These are phyloP conservation scores for Rhizopogon sp. DNA, from an alignment of 768 basidiomycete genomes.

Conservation along the genomic window DNA sequence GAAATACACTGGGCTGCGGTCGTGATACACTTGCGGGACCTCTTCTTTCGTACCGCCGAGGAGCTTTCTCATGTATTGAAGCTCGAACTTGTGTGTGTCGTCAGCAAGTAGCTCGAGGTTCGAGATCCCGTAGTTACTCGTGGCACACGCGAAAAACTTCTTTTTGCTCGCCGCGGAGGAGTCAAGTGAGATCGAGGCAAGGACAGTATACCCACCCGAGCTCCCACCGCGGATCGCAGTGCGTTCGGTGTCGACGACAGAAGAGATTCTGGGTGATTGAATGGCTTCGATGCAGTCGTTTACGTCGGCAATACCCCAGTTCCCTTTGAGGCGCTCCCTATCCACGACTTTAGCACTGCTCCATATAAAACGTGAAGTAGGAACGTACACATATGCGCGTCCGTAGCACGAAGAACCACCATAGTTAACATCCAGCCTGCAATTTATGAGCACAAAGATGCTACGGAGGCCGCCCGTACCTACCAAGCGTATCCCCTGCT, in stretches of 20 bases:
- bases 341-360: slow-evolving; percentile 56
- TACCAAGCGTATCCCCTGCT: slow-evolving; percentile 69
- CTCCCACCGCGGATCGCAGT: slow-evolving; percentile 68
- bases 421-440: slow-evolving; percentile 64
- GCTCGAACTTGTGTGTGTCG: slow-evolving; percentile 73
- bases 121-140: slow-evolving; percentile 64
- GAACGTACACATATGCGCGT: slow-evolving; percentile 48
- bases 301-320: slow-evolving; percentile 76
- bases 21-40: slow-evolving; percentile 52
- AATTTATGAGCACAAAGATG: neutral
- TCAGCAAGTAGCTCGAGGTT: slow-evolving; percentile 52
- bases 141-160: slow-evolving; percentile 56
- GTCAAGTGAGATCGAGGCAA: slow-evolving; percentile 40
- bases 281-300: slow-evolving; percentile 59
- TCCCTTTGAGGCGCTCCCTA: slow-evolving; percentile 44
- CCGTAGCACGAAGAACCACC: slow-evolving; percentile 76
- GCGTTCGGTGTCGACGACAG: slow-evolving; percentile 59
- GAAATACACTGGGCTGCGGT: slow-evolving; percentile 58
- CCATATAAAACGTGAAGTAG: slow-evolving; percentile 45
- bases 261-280: slow-evolving; percentile 30
- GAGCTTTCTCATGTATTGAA: slow-evolving; percentile 52
- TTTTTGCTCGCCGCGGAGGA: slow-evolving; percentile 56
- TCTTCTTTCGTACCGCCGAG: slow-evolving; percentile 54
- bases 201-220: slow-evolving; percentile 68
- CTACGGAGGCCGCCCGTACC: neutral